Evolutionary conservation across 2,329 filamentous ascomycete genomes (phyloP), one percentile per base, ranked within the genome.

Genomic region (Fusarium multiceps): DNA sequence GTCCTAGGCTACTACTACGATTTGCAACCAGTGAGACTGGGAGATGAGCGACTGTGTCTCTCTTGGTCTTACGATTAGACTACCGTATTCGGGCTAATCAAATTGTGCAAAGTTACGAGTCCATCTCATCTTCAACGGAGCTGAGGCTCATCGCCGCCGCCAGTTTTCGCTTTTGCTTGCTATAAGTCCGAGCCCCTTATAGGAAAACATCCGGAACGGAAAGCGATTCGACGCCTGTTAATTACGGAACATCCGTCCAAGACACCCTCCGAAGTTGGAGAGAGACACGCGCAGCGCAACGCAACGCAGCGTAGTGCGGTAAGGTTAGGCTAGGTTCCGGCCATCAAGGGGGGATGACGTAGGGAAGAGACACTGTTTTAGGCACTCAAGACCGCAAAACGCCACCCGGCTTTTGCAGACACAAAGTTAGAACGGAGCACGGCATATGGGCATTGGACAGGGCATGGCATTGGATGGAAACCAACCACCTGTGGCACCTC

Each of bases 351-450:
- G 49, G 23, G 25, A 53, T 53, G 49, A 53, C 49, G 49, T 53
- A 37, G 16, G 13, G 48, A 48, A 42, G 27, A 43, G 48, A 41
- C 16, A 28, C 55, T 49, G 34, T 40, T 66, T 60, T 60, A 13
- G 63, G 63, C n/a, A 49, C 21, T 21, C 28, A n/a, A 28, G 23
- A n/a, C 61, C 41, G 41, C n/a, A 23, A 42, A 53, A 42, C 62
- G 63, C 61, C 61, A 61, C 55, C 25, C 61, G 61, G 55, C 55
- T 60, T 41, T 55, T 54, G 41, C 27, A 21, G 20, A 40, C 32
- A 40, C 18, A 40, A 25, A 21, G 46, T 20, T 37, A 30, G 46
- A n/a, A 56, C 43, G 23, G 42, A 40, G 20, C 49, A 64, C 51
- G 47, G 54, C 54, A 65, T 34, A 42, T 30, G 7, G 23, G 11